Evolutionary conservation across 306 rosid species (phyloP), one percentile per base, ranked within the genome.

Genomic region (Glycine tomentella): DNA sequence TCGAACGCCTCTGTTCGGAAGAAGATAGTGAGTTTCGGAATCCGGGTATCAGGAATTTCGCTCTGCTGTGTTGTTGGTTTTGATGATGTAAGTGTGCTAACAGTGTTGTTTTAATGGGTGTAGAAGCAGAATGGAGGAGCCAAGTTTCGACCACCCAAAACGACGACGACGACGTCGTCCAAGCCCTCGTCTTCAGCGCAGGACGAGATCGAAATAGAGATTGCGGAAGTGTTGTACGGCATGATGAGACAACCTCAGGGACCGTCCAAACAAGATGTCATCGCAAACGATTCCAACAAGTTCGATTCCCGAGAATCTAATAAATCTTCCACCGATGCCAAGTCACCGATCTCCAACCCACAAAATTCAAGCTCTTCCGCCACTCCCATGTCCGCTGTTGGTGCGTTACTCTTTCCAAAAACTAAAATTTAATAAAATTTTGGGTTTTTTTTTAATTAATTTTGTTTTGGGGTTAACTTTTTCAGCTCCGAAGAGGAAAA

Each of bases 171-270:
- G 7, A 77, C 93, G 20, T 73, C 93, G 0, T 76, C 93, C 0
- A 92, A 89, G 84, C n/a, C 93, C 6, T 86, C 92, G 0, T 82
- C 93, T 3, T 81, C 87, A 5, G 88, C 85, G 14, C 99, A 93
- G 72, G 98, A 96, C 3, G 99, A 93, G 84, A 89, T 96, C 86
- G 99, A 95, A 89, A 96, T 90, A 80, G 99, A 96, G 91, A 90
- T 96, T 45, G 99, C 99, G 0, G 98, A 92, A 81, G 99, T 96
- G 51, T 78, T 96, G 87, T 96, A 87, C 84, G 97, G 93, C 20
- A 92, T 95, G 99, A 77, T 77, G 89, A 89, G 94, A 68, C 99
- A 96, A 78, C 97, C 99, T 3, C 98, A 93, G 31, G 98, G 88
- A n/a, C 90, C 93, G 66, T 66, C 93, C 0, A 92, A 90, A 89